These are phyloP conservation scores for Schizothecium vesticola DNA, from an alignment of 495 filamentous ascomycete genomes.

Conservation along the genomic window DNA sequence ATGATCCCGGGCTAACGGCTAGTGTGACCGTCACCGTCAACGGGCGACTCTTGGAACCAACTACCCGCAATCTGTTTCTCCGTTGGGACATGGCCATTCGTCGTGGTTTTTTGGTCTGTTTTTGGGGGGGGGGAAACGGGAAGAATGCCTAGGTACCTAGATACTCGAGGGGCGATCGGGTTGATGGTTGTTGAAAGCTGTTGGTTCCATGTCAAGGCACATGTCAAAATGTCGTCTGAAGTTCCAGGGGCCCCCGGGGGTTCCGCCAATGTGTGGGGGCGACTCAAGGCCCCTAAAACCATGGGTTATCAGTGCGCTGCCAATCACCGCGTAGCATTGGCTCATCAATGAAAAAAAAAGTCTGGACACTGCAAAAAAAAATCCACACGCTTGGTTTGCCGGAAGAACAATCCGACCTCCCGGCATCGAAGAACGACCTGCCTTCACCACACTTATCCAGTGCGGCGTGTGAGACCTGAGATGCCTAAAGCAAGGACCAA, in stretches of 20 bases:
- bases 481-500: constrained; percentile 28
- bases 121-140: not conserved
- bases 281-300: not conserved
- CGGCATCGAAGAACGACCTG: not conserved
- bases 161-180: not conserved
- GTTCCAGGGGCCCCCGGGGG: not conserved
- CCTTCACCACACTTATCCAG: not conserved
- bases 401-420: not conserved
- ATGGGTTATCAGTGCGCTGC: not conserved
- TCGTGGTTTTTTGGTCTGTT: not conserved
- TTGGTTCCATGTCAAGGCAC: not conserved
- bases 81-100: not conserved
- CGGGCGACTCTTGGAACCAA: not conserved
- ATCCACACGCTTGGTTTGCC: not conserved
- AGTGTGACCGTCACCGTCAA: not conserved
- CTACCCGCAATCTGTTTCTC: not conserved
- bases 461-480: not conserved
- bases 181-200: not conserved
- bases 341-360: constrained; percentile 1
- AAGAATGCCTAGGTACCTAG: not conserved
- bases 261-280: not conserved
- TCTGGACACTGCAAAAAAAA: constrained; percentile 1
- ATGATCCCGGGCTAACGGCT: not conserved
- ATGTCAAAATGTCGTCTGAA: not conserved
- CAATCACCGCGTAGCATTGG: not conserved